Percentiles rank a stretch among this genome's conserved stretches.
phyloP scores from a whole-genome alignment of 2,329 filamentous ascomycete species.

The Aureobasidium sp. region DNA sequence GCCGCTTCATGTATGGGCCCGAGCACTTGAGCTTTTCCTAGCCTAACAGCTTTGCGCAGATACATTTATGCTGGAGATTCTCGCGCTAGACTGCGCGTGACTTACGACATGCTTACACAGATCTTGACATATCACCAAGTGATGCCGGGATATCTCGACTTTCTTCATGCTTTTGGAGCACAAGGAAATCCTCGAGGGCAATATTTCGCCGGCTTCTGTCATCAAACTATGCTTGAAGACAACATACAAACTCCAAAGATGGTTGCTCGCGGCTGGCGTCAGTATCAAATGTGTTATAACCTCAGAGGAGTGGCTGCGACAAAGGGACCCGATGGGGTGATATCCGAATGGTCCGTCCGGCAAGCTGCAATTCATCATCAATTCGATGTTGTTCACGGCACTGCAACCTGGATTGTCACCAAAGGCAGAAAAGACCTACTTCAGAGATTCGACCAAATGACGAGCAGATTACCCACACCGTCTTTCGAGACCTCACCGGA shows the following conservation, averaged over 20 bases:
- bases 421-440: not conserved
- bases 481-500: not conserved
- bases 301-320: slow-evolving; percentile 26
- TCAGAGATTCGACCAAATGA: not conserved
- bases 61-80: not conserved
- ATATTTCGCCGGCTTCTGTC: slow-evolving; percentile 8
- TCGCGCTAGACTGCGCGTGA: slow-evolving; percentile 6
- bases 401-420: slow-evolving; percentile 23
- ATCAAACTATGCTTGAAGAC: not conserved
- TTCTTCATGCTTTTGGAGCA: slow-evolving; percentile 33
- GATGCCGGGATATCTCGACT: slow-evolving; percentile 36
- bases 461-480: not conserved
- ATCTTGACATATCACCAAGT: slow-evolving; percentile 32
- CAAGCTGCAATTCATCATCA: slow-evolving; percentile 36
- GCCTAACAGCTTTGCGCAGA: not conserved
- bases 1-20: not conserved
- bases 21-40: not conserved
- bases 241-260: slow-evolving; percentile 26
- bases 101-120: slow-evolving; percentile 19
- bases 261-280: slow-evolving; percentile 30
- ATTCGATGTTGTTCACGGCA: slow-evolving; percentile 34
- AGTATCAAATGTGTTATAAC: slow-evolving; percentile 34
- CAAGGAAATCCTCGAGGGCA: slow-evolving; percentile 28
- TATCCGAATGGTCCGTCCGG: slow-evolving; percentile 31
- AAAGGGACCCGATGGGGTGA: not conserved